phyloP scores from a whole-genome alignment of 2,329 filamentous ascomycete genomes.

The Diaporthe australafricana region DNA sequence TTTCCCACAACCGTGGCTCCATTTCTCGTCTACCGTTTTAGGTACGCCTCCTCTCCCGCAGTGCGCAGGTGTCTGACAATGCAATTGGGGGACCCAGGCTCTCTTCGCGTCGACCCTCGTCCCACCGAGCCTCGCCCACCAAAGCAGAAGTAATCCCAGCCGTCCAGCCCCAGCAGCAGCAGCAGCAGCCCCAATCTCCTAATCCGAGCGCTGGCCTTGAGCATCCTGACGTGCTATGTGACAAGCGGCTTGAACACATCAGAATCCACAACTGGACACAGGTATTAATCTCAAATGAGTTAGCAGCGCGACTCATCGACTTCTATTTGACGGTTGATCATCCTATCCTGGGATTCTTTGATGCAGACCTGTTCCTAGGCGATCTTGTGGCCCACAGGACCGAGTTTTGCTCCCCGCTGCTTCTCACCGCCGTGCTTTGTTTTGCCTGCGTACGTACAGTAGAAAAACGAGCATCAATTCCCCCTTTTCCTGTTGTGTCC shows the following conservation, averaged over 20 bases:
- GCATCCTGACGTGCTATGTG: slow-evolving; percentile 22
- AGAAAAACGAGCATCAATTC: too few relatives aligned
- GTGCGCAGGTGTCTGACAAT: background rate
- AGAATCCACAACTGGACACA: slow-evolving; percentile 35
- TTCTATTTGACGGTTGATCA: slow-evolving; percentile 38
- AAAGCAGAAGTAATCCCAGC: background rate
- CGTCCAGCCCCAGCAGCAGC: too few relatives aligned
- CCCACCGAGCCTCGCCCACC: background rate
- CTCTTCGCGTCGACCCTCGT: slow-evolving; percentile 5
- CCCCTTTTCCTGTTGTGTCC: too few relatives aligned
- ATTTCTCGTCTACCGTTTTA: too few relatives aligned
- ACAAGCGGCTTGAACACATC: slow-evolving; percentile 33
- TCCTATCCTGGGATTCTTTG: slow-evolving; percentile 37
- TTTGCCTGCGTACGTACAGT: slow-evolving; percentile 37
- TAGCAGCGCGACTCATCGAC: slow-evolving; percentile 36
- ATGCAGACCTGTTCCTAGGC: slow-evolving; percentile 40
- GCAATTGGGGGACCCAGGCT: background rate
- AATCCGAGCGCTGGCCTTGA: background rate
- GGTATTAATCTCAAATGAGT: slow-evolving; percentile 27
- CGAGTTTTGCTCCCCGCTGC: slow-evolving; percentile 39
- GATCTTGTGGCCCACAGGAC: slow-evolving; percentile 36
- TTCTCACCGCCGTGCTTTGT: slow-evolving; percentile 37
- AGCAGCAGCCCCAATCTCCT: background rate
- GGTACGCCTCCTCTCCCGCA: background rate
- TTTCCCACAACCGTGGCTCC: background rate